Base-by-base conservation (phyloP, 805 yeast species). In the Myxozyma neglecta region DNA sequence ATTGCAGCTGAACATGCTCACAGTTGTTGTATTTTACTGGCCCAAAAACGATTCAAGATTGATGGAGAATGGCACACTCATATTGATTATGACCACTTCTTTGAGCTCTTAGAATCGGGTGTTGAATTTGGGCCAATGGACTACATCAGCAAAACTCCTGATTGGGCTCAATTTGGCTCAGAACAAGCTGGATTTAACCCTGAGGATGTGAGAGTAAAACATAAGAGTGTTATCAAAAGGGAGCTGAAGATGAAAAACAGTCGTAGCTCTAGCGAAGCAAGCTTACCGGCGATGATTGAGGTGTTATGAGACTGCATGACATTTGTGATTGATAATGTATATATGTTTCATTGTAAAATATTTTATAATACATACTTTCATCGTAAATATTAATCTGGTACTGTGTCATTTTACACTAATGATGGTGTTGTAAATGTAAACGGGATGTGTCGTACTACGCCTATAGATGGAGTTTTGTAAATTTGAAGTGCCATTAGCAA, bases 1-100 rank as follows among this genome's bases (percentile, higher is more conserved):
- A 79, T 91, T 61, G 97, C 97, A 10, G 96, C 97, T 0, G 97
- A 92, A 74, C 97, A 91, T 73, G 96, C 97, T 0, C 97, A 91
- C 73, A 88, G 96, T 1, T 92, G 97, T 76, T 92, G 97, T 77
- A 87, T 92, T 18, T 78, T 91, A 67, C 83, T 92, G 69, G 97
- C 96, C 0, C 87, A 87, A 66, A 79, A 78, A 44, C 84, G 85
- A 70, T 91, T 90, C 79, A 79, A 83, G 65, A 85, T 85, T 60
- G 75, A 87, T 71, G 86, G 82, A 39, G 83, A 81, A 67, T 91
- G 97, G 97, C 81, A 84, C 73, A 91, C 97, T 0, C 97, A 91
- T 72, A 91, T 91, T 57, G 88, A 91, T 74, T 92, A 91, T 72
- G 81, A 83, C 3, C 84, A 77, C 63, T 91, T 87, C 73, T 92